Evolutionary conservation across 2,329 filamentous ascomycete species (phyloP).

Genomic region (Trichoderma aggressivum): DNA sequence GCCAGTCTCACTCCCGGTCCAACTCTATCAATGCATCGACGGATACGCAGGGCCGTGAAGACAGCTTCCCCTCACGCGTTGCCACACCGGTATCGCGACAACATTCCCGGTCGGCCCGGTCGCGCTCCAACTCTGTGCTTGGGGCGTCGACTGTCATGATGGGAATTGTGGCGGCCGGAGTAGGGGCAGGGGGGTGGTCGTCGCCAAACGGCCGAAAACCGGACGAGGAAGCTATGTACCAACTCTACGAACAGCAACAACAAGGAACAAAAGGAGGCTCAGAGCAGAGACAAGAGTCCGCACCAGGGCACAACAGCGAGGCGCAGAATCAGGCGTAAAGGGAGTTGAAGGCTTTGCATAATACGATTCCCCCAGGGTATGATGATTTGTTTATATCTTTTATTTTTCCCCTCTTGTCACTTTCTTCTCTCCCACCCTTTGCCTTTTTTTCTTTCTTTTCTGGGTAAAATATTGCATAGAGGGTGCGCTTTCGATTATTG

Average conservation of each 20-base stretch:
- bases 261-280: slow-evolving; percentile 22
- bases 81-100: slow-evolving; percentile 59
- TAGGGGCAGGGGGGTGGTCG: slow-evolving; percentile 70
- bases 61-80: slow-evolving; percentile 48
- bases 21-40: slow-evolving; percentile 56
- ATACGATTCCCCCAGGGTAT: slow-evolving; percentile 19
- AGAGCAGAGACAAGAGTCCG: slow-evolving; percentile 15
- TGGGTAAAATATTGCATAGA: slow-evolving; percentile 12
- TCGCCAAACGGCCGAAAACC: slow-evolving; percentile 60
- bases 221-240: slow-evolving; percentile 25
- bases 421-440: neutral
- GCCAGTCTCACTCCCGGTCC: slow-evolving; percentile 61
- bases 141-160: slow-evolving; percentile 77
- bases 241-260: slow-evolving; percentile 3
- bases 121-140: slow-evolving; percentile 66
- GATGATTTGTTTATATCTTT: slow-evolving; percentile 16
- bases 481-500: slow-evolving; percentile 4
- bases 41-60: slow-evolving; percentile 59
- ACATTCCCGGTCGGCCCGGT: slow-evolving; percentile 64
- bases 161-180: slow-evolving; percentile 74
- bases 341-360: slow-evolving; percentile 20
- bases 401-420: neutral
- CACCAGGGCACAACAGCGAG: slow-evolving; percentile 22
- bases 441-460: slow-evolving; percentile 1
- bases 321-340: slow-evolving; percentile 28